A percentile compares a stretch with the other conserved stretches of the same genome.
Evolutionary conservation across 768 basidiomycete species (phyloP).

Genomic region (Gymnopilus junonius): DNA sequence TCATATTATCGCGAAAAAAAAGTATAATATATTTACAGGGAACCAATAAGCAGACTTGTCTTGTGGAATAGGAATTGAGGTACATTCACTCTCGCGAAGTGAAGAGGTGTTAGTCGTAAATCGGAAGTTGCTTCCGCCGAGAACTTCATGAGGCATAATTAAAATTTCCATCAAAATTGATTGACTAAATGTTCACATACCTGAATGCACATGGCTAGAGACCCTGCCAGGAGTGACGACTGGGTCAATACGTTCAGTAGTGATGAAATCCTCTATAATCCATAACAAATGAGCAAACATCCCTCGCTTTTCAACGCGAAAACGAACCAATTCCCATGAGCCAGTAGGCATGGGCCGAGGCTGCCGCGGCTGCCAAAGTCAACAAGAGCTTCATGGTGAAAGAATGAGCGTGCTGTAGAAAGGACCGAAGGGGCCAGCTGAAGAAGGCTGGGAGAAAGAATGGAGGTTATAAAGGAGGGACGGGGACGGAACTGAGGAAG

Average conservation of each 20-base stretch:
- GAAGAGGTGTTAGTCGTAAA: constrained; percentile 41
- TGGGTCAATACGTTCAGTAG: constrained; percentile 54
- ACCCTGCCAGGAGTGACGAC: constrained; percentile 50
- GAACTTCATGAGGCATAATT: constrained; percentile 33
- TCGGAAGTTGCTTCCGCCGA: constrained; percentile 59
- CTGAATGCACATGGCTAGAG: constrained; percentile 51
- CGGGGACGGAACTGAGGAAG: constrained; percentile 12
- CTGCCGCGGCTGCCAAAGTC: constrained; percentile 33
- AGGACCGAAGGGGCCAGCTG: constrained; percentile 30
- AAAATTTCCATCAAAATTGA: constrained; percentile 3
- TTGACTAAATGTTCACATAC: constrained; percentile 27
- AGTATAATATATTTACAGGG: constrained; percentile 39
- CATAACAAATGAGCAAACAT: background rate
- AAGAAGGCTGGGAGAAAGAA: constrained; percentile 20
- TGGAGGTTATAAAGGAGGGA: constrained; percentile 22
- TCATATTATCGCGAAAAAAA: background rate
- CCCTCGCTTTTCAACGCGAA: background rate
- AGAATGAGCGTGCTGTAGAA: constrained; percentile 25
- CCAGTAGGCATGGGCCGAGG: constrained; percentile 48
- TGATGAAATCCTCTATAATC: constrained; percentile 43
- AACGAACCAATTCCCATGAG: constrained; percentile 46
- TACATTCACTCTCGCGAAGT: constrained; percentile 52
- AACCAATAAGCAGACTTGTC: constrained; percentile 61
- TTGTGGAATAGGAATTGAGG: constrained; percentile 56
- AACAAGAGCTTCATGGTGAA: constrained; percentile 35